Base-by-base conservation (phyloP, 768 basidiomycete species). In the Ramaria rubella region DNA sequence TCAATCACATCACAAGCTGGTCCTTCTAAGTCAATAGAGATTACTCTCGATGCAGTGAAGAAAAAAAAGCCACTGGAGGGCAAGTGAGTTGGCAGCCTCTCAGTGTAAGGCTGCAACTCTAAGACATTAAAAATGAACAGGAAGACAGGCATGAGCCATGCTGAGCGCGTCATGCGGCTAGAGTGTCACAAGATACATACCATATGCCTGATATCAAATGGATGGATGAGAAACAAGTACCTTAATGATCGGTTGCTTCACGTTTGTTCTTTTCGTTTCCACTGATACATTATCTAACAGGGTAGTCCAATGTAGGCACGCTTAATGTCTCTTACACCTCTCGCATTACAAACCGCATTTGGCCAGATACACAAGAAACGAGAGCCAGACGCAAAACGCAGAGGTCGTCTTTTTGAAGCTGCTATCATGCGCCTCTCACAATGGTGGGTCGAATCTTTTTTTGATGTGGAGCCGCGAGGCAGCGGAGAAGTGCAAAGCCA, bases 181-280 rank as follows among this genome's bases (percentile, higher is more conserved):
- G 81, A 87, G 57, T 84, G 82, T 53, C 95, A 98, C 73, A 94
- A 95, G 70, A 75, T 92, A 14, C 96, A 99, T 63, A 90, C 92
- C 8, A 71, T 94, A 11, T 73, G 80, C n/a, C 76, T 96, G 14
- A 77, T 98, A 12, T 79, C 80, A 14, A 91, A 86, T 65, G 89
- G 85, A 4, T 70, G 76, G 44, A 70, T 81, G 21, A 81, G 96
- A 38, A 98, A 99, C 65, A 74, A 73, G 57, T 95, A 89, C 87
- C 64, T 91, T 14, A 93, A 90, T 53, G 90, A 96, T 63, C 71
- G 75, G 1, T 72, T 95, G 11, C 73, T 98, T 27, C 92, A 95
- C 64, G 94, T 93, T 65, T 51, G 82, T 71, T 17, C 27, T 11
- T 27, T 23, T 24, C 42, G 17, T 53, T 34, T 15, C 29, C 31